Evolutionary conservation across 805 yeast species (phyloP).

Genomic region (Suhomyces pyralidae): DNA sequence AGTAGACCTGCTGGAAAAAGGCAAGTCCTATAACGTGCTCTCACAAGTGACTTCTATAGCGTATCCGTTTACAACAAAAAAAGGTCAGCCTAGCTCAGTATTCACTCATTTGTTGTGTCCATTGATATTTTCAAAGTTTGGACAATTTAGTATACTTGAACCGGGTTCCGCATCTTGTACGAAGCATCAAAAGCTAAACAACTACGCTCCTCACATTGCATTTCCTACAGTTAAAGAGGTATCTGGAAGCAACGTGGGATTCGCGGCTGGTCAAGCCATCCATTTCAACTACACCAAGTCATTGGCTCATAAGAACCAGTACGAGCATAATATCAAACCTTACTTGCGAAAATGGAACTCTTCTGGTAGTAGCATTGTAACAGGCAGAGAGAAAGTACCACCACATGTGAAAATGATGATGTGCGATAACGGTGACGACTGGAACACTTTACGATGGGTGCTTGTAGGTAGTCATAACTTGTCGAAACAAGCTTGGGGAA

Average conservation of each 20-base stretch:
- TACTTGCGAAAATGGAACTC: slow-evolving; percentile 47
- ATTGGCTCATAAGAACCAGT: slow-evolving; percentile 30
- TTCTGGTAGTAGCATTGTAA: slow-evolving; percentile 3
- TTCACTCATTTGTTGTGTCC: slow-evolving; percentile 50
- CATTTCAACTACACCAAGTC: slow-evolving; percentile 40
- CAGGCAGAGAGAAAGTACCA: slow-evolving; percentile 40
- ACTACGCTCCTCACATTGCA: slow-evolving; percentile 35
- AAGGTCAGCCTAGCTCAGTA: slow-evolving; percentile 33
- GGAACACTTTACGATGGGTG: slow-evolving; percentile 59
- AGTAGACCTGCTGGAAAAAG: slow-evolving; percentile 7
- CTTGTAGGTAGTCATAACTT: slow-evolving; percentile 72
- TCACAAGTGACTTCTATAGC: slow-evolving; percentile 52
- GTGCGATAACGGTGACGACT: slow-evolving; percentile 50
- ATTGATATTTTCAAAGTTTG: slow-evolving; percentile 27
- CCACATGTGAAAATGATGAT: slow-evolving; percentile 71
- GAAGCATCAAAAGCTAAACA: slow-evolving; percentile 20
- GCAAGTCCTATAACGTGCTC: slow-evolving; percentile 26
- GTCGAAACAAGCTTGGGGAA: slow-evolving; percentile 82
- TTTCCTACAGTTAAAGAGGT: slow-evolving; percentile 46
- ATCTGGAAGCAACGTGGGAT: slow-evolving; percentile 41
- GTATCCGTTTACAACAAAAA: slow-evolving; percentile 33
- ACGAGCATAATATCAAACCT: slow-evolving; percentile 37
- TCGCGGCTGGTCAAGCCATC: slow-evolving; percentile 47
- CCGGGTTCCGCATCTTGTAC: slow-evolving; percentile 24
- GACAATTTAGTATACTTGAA: slow-evolving; percentile 19